Evolutionary conservation across 768 basidiomycete genomes (phyloP).

Genomic region (Kwoniella sp.): DNA sequence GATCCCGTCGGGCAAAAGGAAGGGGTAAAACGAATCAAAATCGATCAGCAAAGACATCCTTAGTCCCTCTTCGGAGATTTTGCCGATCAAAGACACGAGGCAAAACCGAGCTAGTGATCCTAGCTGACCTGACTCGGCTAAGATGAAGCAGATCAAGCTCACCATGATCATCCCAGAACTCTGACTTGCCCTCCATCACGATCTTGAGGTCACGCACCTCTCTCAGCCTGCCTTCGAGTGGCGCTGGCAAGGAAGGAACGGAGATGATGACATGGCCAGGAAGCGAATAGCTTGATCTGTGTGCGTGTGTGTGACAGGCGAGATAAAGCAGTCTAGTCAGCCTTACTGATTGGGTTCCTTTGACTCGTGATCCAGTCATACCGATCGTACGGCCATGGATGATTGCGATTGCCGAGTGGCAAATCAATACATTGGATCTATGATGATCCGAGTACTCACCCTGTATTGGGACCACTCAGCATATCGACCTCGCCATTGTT

Average conservation of each 20-base stretch:
- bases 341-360: conserved; percentile 1
- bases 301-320: neutral
- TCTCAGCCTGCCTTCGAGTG: conserved; percentile 55
- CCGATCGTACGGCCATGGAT: neutral
- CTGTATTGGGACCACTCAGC: conserved; percentile 46
- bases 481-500: conserved; percentile 42
- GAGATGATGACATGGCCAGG: conserved; percentile 76
- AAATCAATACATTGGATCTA: neutral
- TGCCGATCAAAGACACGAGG: neutral
- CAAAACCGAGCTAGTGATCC: neutral
- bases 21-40: neutral
- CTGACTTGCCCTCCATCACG: conserved; percentile 83
- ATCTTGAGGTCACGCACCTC: conserved; percentile 60
- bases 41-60: conserved; percentile 2
- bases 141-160: conserved; percentile 37
- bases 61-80: neutral
- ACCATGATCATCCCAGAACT: conserved; percentile 66
- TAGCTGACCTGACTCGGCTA: no score
- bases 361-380: neutral
- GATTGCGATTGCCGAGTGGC: conserved; percentile 18
- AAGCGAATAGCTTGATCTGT: conserved; percentile 81
- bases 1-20: neutral
- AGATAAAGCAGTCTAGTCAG: conserved; percentile 1
- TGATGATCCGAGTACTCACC: conserved; percentile 41
- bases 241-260: conserved; percentile 61